A percentile compares a stretch with the other conserved stretches of the same genome.
Conservation (phyloP, 306 rosid species). For the Datisca glomerata region DNA sequence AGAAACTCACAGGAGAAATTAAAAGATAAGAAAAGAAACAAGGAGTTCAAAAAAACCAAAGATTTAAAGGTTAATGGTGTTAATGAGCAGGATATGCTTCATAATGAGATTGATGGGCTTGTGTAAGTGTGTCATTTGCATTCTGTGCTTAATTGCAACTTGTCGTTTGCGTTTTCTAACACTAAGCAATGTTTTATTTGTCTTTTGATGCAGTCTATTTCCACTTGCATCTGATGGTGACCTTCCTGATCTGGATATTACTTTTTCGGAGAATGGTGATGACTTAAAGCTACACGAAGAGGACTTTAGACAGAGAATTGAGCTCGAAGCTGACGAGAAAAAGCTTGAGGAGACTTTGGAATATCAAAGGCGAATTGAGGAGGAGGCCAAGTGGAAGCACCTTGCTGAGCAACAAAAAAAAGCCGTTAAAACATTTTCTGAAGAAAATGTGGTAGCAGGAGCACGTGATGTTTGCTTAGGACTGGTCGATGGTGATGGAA, state of each 20-base stretch:
- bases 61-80: conserved; percentile 60
- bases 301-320: conserved; percentile 63
- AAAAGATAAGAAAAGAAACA: conserved; percentile 84
- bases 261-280: conserved; percentile 30
- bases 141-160: neutral
- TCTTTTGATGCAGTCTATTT: conserved; percentile 46
- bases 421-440: conserved; percentile 28
- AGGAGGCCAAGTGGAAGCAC: conserved; percentile 90
- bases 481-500: conserved; percentile 19
- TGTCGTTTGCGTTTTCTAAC: neutral
- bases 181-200: conserved; percentile 12
- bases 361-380: conserved; percentile 74
- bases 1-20: conserved; percentile 56
- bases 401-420: conserved; percentile 83
- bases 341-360: conserved; percentile 90
- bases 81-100: conserved; percentile 30
- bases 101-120: conserved; percentile 30
- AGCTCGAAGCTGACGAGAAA: conserved; percentile 86
- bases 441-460: conserved; percentile 26
- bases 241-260: conserved; percentile 38
- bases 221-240: conserved; percentile 37
- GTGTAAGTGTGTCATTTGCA: conserved; percentile 17
- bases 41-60: conserved; percentile 65
- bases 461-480: conserved; percentile 22
- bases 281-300: conserved; percentile 61